A percentile compares a stretch with the other conserved stretches of the same genome.
Conservation (phyloP, 2,329 filamentous ascomycete genomes). For the Periconia macrospinosa region DNA sequence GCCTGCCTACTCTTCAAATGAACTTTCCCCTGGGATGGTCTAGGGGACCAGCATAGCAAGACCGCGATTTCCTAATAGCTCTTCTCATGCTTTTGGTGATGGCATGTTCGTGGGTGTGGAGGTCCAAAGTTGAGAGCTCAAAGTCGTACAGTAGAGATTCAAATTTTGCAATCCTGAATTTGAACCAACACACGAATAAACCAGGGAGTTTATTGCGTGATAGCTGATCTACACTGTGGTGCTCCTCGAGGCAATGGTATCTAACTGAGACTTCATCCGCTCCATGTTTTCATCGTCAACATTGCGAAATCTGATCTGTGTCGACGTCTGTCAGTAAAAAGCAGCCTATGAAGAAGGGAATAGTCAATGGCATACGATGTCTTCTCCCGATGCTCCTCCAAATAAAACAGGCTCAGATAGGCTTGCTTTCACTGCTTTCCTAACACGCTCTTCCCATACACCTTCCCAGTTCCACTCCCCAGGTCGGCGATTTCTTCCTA, state of each 20-base stretch:
- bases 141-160: too few relatives aligned
- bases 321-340: background rate
- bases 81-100: too few relatives aligned
- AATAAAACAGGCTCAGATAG: constrained; percentile 79
- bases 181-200: background rate
- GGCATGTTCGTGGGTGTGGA: too few relatives aligned
- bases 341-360: constrained; percentile 5
- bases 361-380: constrained; percentile 60
- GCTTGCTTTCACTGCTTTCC: constrained; percentile 74
- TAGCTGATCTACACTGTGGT: constrained; percentile 3
- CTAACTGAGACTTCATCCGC: constrained; percentile 34
- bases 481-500: constrained; percentile 61
- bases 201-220: background rate
- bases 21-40: too few relatives aligned
- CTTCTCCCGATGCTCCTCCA: constrained; percentile 66
- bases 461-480: constrained; percentile 98
- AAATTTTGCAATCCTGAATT: too few relatives aligned
- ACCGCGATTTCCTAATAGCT: too few relatives aligned
- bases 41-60: too few relatives aligned
- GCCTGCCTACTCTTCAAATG: too few relatives aligned
- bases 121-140: too few relatives aligned
- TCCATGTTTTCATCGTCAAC: constrained; percentile 35
- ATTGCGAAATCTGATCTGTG: constrained; percentile 44
- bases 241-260: constrained; percentile 17
- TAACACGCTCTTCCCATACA: constrained; percentile 90